Evolutionary conservation across 208 protist genomes (phyloP), one percentile per base, ranked within the genome.

Genomic region (Leishmania tarentolae): DNA sequence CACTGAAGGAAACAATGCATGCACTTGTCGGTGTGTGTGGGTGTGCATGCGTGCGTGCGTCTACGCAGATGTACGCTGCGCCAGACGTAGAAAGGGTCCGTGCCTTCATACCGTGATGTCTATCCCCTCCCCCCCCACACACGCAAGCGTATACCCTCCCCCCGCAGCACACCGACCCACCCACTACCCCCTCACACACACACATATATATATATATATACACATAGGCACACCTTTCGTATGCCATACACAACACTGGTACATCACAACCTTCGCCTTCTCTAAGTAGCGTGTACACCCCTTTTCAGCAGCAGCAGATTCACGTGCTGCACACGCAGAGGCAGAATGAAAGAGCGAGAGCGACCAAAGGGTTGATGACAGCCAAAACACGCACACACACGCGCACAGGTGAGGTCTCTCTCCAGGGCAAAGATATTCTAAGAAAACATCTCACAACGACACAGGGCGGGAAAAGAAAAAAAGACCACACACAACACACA

Each of bases 261-360:
- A 47, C 37, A 28, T 70, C 0, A n/a, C 37, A 28, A 3, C 19
- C 35, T 40, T 42, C 65, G 11, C 19, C 65, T 6, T 46, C 21
- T 70, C 65, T 15, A 46, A 31, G 65, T 17, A 53, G 50, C 50
- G 31, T 6, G 31, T 31, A 61, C 6, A n/a, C 24, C 56, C 11
- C n/a, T 31, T 53, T 53, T 0, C 21, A 53, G 15, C 50, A 70
- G 35, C 35, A 24, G 35, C 19, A 44, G 63, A n/a, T 35, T 69
- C 65, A 21, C 35, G 65, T 17, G 15, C 65, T 28, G 56, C 24
- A 24, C 56, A 61, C 44, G 56, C 70, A 74, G 11, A 57, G 9
- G 53, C 17, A 28, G 17, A 56, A 24, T 69, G 71, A 57, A 65
- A 53, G 53, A 76, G 61, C 37, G 70, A 73, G 72, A 42, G 78